Base-by-base conservation (phyloP, 306 rosid genomes). In the Lotus japonicus region DNA sequence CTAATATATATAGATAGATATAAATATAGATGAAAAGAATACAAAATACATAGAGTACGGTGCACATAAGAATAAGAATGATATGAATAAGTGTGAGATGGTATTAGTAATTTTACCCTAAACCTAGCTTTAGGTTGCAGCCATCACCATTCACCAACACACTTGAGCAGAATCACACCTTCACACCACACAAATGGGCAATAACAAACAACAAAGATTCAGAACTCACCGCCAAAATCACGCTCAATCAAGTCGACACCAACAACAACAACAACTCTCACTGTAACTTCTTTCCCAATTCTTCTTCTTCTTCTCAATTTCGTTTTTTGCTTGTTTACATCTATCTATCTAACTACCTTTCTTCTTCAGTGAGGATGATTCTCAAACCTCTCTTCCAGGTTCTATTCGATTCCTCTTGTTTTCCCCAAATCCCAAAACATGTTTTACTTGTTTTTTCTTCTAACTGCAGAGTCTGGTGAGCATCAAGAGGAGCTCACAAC, bases 301-400 rank as follows among this genome's bases (percentile, higher is more conserved):
- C 10, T 23, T 55, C 28, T 13, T 5, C 0, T 58, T 35, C 31
- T 0, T 26, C 5, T 26, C 9, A 6, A 9, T 46, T 57, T 57
- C 59, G n/a, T 8, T 62, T 11, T 13, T 65, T n/a, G 6, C 44
- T 41, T 57, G 9, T 33, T 73, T 58, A n/a, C 59, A 73, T 46
- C 5, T 49, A 9, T 58, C 61, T 79, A 4, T 58, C n/a, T n/a
- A n/a, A n/a, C n/a, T n/a, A n/a, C n/a, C 61, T 79, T 2, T 33
- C 31, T 45, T 4, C 49, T 56, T 23, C 84, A 86, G 97, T 43
- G 92, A 89, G 13, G 76, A 74, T 1, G 87, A 83, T 14, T 75
- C 82, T 58, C 84, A 80, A 56, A 86, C 80, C 35, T 76, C 83
- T 31, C 74, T 80, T 42, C 87, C 54, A 83, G 98, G 96, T 92